Evolutionary conservation across 345 rosid species (phyloP).

Genomic region (Murraya koenigii): DNA sequence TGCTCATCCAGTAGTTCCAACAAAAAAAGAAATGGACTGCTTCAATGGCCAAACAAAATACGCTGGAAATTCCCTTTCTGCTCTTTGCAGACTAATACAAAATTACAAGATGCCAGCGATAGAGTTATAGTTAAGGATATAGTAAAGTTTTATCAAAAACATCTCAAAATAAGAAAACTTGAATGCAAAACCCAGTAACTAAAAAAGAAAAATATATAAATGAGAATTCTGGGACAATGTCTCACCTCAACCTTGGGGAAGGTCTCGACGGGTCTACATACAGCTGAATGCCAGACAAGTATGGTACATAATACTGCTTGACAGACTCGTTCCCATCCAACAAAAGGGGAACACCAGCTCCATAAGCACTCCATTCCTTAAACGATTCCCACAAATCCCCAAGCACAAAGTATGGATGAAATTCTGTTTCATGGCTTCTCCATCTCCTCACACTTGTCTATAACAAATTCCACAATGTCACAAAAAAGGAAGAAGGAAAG

Average conservation of each 20-base stretch:
- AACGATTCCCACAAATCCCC: constrained; percentile 89
- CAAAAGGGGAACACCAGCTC: constrained; percentile 81
- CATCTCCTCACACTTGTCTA: constrained; percentile 45
- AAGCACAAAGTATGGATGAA: constrained; percentile 48
- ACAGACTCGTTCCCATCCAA: constrained; percentile 73
- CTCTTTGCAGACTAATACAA: neutral
- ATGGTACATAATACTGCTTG: constrained; percentile 87
- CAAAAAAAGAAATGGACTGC: neutral
- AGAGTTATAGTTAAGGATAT: neutral
- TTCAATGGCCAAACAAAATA: neutral
- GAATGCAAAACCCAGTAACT: neutral
- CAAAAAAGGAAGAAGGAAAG: neutral
- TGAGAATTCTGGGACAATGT: neutral
- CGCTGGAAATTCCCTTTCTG: neutral
- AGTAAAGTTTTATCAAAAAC: neutral
- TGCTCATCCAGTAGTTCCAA: neutral
- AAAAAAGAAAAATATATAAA: neutral
- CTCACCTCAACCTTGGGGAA: constrained; percentile 51
- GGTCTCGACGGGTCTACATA: constrained; percentile 55
- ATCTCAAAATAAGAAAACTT: neutral
- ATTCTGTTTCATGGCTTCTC: constrained; percentile 31
- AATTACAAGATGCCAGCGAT: neutral
- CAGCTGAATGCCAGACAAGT: constrained; percentile 85
- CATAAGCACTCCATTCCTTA: constrained; percentile 91
- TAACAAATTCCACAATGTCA: constrained; percentile 20